Evolutionary conservation across 2,329 filamentous ascomycete genomes (phyloP).

Genomic region (Venturiaceae sp.): DNA sequence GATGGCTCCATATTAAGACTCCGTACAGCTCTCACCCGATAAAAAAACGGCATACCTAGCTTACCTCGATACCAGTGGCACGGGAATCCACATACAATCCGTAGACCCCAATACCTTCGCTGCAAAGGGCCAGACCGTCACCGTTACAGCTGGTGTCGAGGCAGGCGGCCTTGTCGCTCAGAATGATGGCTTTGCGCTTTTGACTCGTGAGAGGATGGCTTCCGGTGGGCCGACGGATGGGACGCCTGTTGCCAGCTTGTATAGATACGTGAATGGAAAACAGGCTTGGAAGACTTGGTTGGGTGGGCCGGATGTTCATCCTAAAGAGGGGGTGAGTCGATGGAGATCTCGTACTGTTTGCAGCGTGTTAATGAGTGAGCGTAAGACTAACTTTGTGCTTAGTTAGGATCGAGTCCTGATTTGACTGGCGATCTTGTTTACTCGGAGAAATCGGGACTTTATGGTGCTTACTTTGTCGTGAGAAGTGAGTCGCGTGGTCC

Average conservation of each 20-base stretch:
- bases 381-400: too few species aligned
- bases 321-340: slow-evolving; percentile 12
- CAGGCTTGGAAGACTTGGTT: slow-evolving; percentile 51
- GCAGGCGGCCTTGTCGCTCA: slow-evolving; percentile 53
- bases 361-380: not conserved
- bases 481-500: not conserved
- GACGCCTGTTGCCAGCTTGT: slow-evolving; percentile 47
- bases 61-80: slow-evolving; percentile 47
- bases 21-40: slow-evolving; percentile 37
- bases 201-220: slow-evolving; percentile 47
- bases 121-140: slow-evolving; percentile 41
- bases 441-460: slow-evolving; percentile 44
- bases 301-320: slow-evolving; percentile 45
- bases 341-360: not conserved
- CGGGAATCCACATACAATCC: slow-evolving; percentile 47
- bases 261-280: slow-evolving; percentile 45
- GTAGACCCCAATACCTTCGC: slow-evolving; percentile 45
- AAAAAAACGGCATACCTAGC: slow-evolving; percentile 50
- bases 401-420: slow-evolving; percentile 44
- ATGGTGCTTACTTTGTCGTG: slow-evolving; percentile 34
- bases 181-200: slow-evolving; percentile 52
- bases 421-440: slow-evolving; percentile 55
- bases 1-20: not conserved
- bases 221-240: slow-evolving; percentile 36
- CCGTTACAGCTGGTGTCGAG: slow-evolving; percentile 46